Evolutionary conservation across 768 basidiomycete species (phyloP), one percentile per base, ranked within the genome.

Genomic region (Kwoniella dendrophila): DNA sequence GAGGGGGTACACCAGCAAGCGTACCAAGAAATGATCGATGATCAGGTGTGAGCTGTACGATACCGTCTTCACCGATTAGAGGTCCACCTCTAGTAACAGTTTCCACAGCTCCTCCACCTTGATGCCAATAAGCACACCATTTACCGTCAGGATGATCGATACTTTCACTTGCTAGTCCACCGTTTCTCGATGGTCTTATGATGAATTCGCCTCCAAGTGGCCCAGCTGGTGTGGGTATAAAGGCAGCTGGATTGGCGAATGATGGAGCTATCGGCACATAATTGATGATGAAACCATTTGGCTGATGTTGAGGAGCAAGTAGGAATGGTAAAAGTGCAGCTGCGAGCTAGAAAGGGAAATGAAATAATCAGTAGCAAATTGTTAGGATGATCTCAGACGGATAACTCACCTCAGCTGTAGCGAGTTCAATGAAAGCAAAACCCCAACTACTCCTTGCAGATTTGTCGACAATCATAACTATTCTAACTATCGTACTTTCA

Each of bases 341-440:
- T 1, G 95, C 92, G 20, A 90, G 88, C 91, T 97, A 58, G 4
- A 7, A 43, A 5, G n/a, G 26, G 7, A 30, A 41, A 11, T 18
- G 14, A 29, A 18, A 27, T 2, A 33, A 29, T 18, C n/a, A 27
- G 27, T 4, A 16, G 8, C 3, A n/a, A 14, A 14, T 18, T 53
- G 14, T 38, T n/a, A n/a, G n/a, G n/a, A n/a, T n/a, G n/a, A n/a
- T n/a, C n/a, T n/a, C n/a, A n/a, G n/a, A n/a, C n/a, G 29, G 45
- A 44, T 2, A 22, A 72, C 82, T 65, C 80, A 94, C 95, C 83
- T 88, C 86, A 5, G 87, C 78, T 66, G 94, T 90, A 18, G 89
- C 82, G 69, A 97, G 91, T 72, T 97, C 93, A 10, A 96, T 90
- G 74, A 99, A 98, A 0, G 90, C 87, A 75, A 94, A 95, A 11